A percentile compares a stretch with the other conserved stretches of the same genome.
phyloP scores from a whole-genome alignment of 1,139 yeast species.

The Geotrichum histeridarum region DNA sequence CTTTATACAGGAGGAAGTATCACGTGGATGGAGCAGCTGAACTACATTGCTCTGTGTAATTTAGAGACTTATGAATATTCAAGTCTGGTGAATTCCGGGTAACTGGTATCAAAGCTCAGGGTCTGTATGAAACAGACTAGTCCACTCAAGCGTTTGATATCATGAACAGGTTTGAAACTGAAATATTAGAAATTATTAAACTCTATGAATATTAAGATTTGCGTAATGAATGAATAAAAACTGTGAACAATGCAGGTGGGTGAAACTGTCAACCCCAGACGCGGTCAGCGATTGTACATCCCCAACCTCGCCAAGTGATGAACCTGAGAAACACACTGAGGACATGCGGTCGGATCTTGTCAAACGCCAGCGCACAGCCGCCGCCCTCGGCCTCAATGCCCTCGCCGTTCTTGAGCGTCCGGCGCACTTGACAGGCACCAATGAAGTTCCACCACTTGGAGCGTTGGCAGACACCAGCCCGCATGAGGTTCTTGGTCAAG shows the following conservation, averaged over 20 bases:
- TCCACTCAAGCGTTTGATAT: too few relatives aligned
- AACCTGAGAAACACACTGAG: constrained; percentile 30
- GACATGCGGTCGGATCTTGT: constrained; percentile 31
- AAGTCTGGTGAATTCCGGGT: too few relatives aligned
- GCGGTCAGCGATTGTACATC: constrained; percentile 33
- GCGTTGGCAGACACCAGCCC: constrained; percentile 73
- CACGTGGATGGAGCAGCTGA: background rate
- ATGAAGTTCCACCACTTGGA: constrained; percentile 77
- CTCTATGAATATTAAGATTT: too few relatives aligned
- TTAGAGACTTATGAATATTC: too few relatives aligned
- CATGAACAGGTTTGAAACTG: too few relatives aligned
- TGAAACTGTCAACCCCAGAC: constrained; percentile 14
- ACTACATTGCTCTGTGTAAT: too few relatives aligned
- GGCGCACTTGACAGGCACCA: constrained; percentile 72
- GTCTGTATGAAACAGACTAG: too few relatives aligned
- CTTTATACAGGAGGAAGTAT: background rate
- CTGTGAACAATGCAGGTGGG: too few relatives aligned
- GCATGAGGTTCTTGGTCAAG: constrained; percentile 61
- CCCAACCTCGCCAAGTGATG: constrained; percentile 36
- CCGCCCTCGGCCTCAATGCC: constrained; percentile 82
- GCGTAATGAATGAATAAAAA: background rate
- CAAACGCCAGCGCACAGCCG: constrained; percentile 34
- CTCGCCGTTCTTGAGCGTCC: constrained; percentile 71
- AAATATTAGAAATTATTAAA: too few relatives aligned
- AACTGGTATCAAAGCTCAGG: too few relatives aligned